Evolutionary conservation across 768 basidiomycete genomes (phyloP), one percentile per base, ranked within the genome.

Genomic region (Crucibulum laeve): DNA sequence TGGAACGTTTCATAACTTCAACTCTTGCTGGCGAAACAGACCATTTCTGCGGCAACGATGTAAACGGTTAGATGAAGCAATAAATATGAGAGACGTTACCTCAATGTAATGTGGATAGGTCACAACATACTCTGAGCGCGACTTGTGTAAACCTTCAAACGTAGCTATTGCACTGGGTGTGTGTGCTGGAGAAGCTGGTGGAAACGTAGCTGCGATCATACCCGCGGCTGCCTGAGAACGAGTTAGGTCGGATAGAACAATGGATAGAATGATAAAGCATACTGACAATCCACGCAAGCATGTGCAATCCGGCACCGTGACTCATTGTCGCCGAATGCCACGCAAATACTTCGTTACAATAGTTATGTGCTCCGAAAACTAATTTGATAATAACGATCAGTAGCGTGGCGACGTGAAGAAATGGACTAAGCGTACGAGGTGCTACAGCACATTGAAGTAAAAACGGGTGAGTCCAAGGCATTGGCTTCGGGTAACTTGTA

Each of bases 81-180:
- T n/a, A n/a, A n/a, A n/a, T n/a, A n/a, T n/a, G n/a, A n/a, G n/a
- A n/a, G n/a, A n/a, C n/a, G n/a, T 30, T n/a, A 30, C 28, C n/a
- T 30, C 28, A n/a, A 30, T n/a, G 28, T 8, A 30, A 30, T 8
- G n/a, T 30, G 28, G 8, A 30, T 8, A 8, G 8, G 8, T n/a
- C 28, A 30, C 28, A 30, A 30, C 28, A 30, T 30, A 30, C 8
- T 30, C 28, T 30, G n/a, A 8, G 8, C n/a, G 8, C 8, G 28
- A 8, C n/a, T 30, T n/a, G n/a, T n/a, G 28, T 8, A 30, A 38
- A 8, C 46, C 56, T 22, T 53, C 25, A 7, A 53, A 49, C 1
- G 55, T 44, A 8, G 39, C 32, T 10, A 53, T 49, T 2, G 60
- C 47, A 8, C 49, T 56, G 8, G 53, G 55, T 1, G 49, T n/a